Base-by-base conservation (phyloP, 129 eudicot species). In the Lactuca saligna region DNA sequence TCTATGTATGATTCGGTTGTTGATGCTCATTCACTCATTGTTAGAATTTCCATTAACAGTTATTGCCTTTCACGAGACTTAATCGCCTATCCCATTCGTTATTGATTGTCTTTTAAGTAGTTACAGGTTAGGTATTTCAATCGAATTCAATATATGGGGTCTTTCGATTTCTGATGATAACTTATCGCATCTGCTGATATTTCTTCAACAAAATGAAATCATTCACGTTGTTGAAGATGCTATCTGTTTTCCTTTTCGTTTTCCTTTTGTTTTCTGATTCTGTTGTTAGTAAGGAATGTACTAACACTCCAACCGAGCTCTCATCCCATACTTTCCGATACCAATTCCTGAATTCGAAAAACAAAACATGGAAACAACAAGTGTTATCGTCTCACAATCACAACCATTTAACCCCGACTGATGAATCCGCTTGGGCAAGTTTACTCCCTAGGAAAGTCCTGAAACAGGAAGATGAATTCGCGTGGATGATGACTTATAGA, bases 361-460 rank as follows among this genome's bases (percentile, higher is more conserved):
- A 89, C 54, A 89, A 82, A 11, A 82, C 86, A 9, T 82, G 82
- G 86, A 87, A 80, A 68, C 10, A 85, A 29, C 87, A 89, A 53
- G 65, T 76, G 41, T 67, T 85, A 63, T 61, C 82, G 12, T 11
- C n/a, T 46, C 51, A 46, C 5, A n/a, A 46, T 1, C 87, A 85
- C 61, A 61, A 80, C 54, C 90, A 94, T 75, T 71, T 90, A 71
- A 87, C 88, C 3, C 96, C 97, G 42, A 85, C 87, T n/a, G 97
- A 94, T 37, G 97, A 83, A 13, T 68, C 84, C n/a, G 81, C 91
- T 10, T 89, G 97, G 96, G 76, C 86, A 3, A 83, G 62, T 72
- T 67, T 89, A 87, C 57, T 89, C 13, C 97, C 96, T 3, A 83
- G 97, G 65, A 94, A 87, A 74, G 80, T 83, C 60, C 69, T 94